Evolutionary conservation across 2,329 filamentous ascomycete species (phyloP).

Genomic region (Beauveria brongniartii): DNA sequence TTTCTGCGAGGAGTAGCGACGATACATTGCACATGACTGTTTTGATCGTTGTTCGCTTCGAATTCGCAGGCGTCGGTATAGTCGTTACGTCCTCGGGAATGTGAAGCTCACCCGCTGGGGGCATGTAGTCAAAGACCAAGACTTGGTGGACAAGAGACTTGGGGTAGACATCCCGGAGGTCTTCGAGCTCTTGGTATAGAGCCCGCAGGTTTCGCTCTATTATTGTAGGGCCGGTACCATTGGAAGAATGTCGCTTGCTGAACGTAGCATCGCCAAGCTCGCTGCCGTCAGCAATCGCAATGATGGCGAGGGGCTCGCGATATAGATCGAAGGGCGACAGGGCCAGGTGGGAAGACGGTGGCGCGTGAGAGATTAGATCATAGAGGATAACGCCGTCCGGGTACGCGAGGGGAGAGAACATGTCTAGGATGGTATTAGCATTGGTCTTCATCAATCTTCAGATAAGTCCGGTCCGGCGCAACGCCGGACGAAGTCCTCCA

Average conservation of each 20-base stretch:
- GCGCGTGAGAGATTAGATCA: conserved; percentile 73
- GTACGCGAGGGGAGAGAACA: conserved; percentile 88
- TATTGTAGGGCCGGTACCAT: conserved; percentile 40
- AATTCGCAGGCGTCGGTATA: conserved; percentile 60
- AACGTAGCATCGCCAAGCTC: conserved; percentile 53
- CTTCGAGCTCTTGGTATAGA: conserved; percentile 60
- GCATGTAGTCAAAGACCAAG: conserved; percentile 67
- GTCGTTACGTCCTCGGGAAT: conserved; percentile 61
- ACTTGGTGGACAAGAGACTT: conserved; percentile 71
- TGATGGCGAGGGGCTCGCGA: conserved; percentile 71
- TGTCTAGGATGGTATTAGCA: conserved; percentile 47
- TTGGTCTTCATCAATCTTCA: neutral
- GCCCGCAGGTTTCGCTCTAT: conserved; percentile 50
- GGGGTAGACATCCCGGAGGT: conserved; percentile 63
- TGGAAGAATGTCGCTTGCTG: conserved; percentile 45
- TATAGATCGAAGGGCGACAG: conserved; percentile 86
- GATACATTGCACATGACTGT: conserved; percentile 74
- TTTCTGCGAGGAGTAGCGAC: conserved; percentile 63
- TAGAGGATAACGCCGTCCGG: conserved; percentile 81
- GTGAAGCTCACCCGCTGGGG: conserved; percentile 39
- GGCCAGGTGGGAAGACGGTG: conserved; percentile 70
- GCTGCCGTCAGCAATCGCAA: conserved; percentile 75
- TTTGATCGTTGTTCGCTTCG: conserved; percentile 71
- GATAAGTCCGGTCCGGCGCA: neutral
- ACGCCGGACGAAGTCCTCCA: neutral